Evolutionary conservation across 495 filamentous ascomycete genomes (phyloP).

Genomic region (Daldinia bambusicola): DNA sequence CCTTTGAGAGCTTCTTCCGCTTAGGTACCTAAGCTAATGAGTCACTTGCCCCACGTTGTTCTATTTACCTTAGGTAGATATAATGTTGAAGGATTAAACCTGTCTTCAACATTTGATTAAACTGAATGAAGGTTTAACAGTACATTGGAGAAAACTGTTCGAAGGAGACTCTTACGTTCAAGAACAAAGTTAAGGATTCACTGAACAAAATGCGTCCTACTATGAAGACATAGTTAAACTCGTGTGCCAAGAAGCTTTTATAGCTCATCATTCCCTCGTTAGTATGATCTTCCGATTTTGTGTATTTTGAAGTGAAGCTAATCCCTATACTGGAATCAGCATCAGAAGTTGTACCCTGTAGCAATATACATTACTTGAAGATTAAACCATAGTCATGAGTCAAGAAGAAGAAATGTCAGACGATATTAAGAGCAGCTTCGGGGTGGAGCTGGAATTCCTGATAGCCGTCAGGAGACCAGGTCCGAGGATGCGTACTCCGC

Average conservation of each 20-base stretch:
- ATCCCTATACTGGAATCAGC: too few relatives aligned
- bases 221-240: not conserved
- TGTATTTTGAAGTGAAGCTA: not conserved
- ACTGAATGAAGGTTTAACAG: too few relatives aligned
- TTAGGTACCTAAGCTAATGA: too few relatives aligned
- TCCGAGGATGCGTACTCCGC: not conserved
- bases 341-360: not conserved
- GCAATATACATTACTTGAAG: not conserved
- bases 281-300: not conserved
- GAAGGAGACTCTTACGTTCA: not conserved
- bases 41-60: too few relatives aligned
- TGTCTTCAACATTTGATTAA: too few relatives aligned
- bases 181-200: not conserved
- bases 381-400: not conserved
- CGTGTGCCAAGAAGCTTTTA: not conserved
- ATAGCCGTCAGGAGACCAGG: not conserved
- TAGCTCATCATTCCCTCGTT: not conserved
- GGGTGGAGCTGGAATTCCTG: slow-evolving; percentile 27
- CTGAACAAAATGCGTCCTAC: not conserved
- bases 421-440: slow-evolving; percentile 18
- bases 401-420: not conserved
- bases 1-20: too few relatives aligned
- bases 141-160: not conserved
- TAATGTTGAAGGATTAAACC: too few relatives aligned
- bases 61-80: too few relatives aligned